These are phyloP conservation scores for Raddia distichophylla DNA, from an alignment of 176 grass and related monocot species.

Conservation along the genomic window DNA sequence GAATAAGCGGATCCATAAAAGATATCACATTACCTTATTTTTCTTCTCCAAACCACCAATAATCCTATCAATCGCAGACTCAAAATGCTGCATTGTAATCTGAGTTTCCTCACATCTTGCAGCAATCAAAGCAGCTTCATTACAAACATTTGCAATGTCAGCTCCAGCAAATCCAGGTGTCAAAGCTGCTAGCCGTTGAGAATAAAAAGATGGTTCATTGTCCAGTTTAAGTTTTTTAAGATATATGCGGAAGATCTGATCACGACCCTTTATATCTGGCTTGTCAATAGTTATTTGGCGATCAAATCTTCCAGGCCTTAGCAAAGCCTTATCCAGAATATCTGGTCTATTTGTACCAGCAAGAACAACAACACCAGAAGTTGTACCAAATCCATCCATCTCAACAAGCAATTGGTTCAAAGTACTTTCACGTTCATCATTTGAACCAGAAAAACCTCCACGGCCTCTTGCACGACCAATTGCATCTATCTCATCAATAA, in stretches of 20 bases:
- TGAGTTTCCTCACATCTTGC: slow-evolving; percentile 61
- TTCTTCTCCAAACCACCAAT: slow-evolving; percentile 98
- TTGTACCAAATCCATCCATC: slow-evolving; percentile 86
- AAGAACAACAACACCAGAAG: slow-evolving; percentile 75
- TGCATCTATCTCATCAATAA: slow-evolving; percentile 89
- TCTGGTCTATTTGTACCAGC: slow-evolving; percentile 94
- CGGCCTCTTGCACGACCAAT: slow-evolving; percentile 76
- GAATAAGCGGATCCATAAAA: too few relatives aligned
- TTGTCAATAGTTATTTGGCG: slow-evolving; percentile 96
- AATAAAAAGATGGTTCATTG: slow-evolving; percentile 83
- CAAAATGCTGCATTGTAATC: slow-evolving; percentile 93
- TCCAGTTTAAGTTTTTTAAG: slow-evolving; percentile 94
- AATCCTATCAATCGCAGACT: slow-evolving; percentile 89
- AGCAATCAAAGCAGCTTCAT: slow-evolving; percentile 97
- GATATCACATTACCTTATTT: slow-evolving; percentile 70
- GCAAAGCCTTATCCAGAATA: slow-evolving; percentile 88
- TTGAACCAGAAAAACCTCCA: slow-evolving; percentile 65
- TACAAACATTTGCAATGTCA: slow-evolving; percentile 98
- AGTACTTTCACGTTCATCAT: slow-evolving; percentile 85
- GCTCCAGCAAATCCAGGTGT: slow-evolving; percentile 99
- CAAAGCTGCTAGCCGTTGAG: slow-evolving; percentile 87
- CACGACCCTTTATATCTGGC: slow-evolving; percentile 93
- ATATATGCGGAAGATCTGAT: slow-evolving; percentile 97
- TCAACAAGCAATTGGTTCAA: slow-evolving; percentile 85
- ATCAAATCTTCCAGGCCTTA: slow-evolving; percentile 97